phyloP scores from a whole-genome alignment of 306 rosid genomes.

The Acacia crassicarpa region DNA sequence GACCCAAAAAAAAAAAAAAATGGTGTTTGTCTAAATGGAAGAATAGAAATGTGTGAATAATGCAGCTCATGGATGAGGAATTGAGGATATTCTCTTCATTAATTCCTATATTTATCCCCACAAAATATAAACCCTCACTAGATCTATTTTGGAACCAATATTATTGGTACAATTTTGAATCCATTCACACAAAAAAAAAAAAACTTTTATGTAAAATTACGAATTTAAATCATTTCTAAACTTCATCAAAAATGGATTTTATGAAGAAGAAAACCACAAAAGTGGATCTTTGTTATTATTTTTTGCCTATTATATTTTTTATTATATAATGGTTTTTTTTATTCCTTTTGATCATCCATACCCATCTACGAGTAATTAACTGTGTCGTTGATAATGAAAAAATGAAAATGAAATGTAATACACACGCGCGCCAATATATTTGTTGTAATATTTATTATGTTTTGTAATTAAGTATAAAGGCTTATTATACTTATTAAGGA shows the following conservation, averaged over 20 bases:
- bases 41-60: not conserved
- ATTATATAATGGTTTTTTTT: not conserved
- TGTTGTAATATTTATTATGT: not conserved
- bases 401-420: not conserved
- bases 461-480: not conserved
- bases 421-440: not conserved
- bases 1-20: too few relatives aligned
- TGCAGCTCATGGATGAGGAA: not conserved
- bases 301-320: not conserved
- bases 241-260: conserved; percentile 42
- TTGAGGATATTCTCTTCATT: not conserved
- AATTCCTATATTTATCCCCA: not conserved
- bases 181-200: not conserved
- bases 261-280: not conserved
- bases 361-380: not conserved
- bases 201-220: not conserved
- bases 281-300: too few relatives aligned
- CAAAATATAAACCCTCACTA: not conserved
- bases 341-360: not conserved
- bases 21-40: not conserved
- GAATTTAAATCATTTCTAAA: not conserved
- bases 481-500: not conserved
- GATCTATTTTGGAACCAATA: not conserved
- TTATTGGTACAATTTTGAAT: not conserved
- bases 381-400: not conserved